Conservation (phyloP, 176 grass and related monocot genomes). For the Oryza brachyantha region DNA sequence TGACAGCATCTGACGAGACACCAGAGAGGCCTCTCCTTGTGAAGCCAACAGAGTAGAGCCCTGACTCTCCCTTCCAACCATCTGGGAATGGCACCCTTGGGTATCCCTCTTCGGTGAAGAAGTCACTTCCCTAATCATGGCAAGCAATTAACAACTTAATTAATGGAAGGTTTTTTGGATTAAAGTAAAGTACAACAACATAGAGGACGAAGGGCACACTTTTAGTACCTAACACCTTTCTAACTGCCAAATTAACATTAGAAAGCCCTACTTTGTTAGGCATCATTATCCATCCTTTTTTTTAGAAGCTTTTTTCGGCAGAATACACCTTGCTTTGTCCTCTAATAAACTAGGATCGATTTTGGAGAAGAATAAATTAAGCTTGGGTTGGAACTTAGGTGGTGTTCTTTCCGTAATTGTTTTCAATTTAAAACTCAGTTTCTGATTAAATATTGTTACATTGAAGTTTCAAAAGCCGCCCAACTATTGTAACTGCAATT, state of each 20-base stretch:
- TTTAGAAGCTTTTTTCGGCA: slow-evolving; percentile 21
- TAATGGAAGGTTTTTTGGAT: background rate
- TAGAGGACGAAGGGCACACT: background rate
- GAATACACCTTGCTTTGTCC: slow-evolving; percentile 23
- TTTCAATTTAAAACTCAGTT: background rate
- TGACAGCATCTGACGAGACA: slow-evolving; percentile 62
- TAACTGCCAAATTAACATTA: slow-evolving; percentile 39
- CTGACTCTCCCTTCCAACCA: slow-evolving; percentile 49
- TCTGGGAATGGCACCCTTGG: slow-evolving; percentile 51
- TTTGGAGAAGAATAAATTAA: background rate
- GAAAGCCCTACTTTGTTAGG: slow-evolving; percentile 37
- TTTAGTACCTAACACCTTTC: slow-evolving; percentile 42
- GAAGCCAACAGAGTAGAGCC: slow-evolving; percentile 81
- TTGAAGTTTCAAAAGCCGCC: background rate
- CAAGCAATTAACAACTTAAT: background rate
- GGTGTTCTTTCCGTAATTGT: background rate
- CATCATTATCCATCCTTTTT: slow-evolving; percentile 32
- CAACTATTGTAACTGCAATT: background rate
- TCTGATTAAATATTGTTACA: background rate
- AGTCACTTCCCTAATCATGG: slow-evolving; percentile 40
- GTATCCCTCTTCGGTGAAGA: slow-evolving; percentile 46
- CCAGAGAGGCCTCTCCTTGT: slow-evolving; percentile 72
- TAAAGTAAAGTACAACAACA: background rate
- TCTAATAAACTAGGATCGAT: background rate
- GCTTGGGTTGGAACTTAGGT: background rate